Evolutionary conservation across 2,329 filamentous ascomycete genomes (phyloP), one percentile per base, ranked within the genome.

Genomic region (Plenodomus biglobosus): DNA sequence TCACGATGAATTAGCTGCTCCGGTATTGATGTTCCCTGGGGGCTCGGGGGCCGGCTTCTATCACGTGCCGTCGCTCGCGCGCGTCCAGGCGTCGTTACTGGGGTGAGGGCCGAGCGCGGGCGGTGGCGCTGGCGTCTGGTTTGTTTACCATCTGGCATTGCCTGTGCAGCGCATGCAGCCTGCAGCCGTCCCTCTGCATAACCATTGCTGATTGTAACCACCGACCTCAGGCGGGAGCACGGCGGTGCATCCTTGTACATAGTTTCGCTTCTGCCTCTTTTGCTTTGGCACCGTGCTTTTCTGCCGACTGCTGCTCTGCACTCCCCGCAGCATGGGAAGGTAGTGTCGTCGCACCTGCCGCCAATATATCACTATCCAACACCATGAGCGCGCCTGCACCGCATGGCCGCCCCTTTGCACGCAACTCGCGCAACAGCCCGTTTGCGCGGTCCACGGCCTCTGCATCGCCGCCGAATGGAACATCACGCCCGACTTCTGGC

Each of bases 401-500:
- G 62, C 83, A 79, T 71, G 82, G 83, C 72, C 83, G 85, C 60
- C 82, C 86, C 69, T 88, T 86, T 36, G 59, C 58, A 22, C 56
- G 61, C 42, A 88, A 85, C 69, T 53, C 54, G 77, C 86, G 90
- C 64, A 88, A 85, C 69, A 92, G 90, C 74, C 88, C 89, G 15
- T 95, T 96, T 69, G 79, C 81, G 51, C 83, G 90, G 66, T 84
- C 73, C 57, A 77, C 84, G 44, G 27, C 27, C 27, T 32, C 27
- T 32, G 27, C 27, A 32, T 32, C 27, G 8, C 76, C 80, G 38
- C 86, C 88, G 15, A 56, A 62, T 18, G 44, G 71, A 40, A 76
- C n/a, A n/a, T n/a, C 71, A 42, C 76, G 90, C 59, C 89, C 90
- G 8, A 92, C 90, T 68, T 95, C 91, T 2, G 82, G 84, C 48